Conservation (phyloP, 495 filamentous ascomycete species). For the Penicillium bialowiezense region DNA sequence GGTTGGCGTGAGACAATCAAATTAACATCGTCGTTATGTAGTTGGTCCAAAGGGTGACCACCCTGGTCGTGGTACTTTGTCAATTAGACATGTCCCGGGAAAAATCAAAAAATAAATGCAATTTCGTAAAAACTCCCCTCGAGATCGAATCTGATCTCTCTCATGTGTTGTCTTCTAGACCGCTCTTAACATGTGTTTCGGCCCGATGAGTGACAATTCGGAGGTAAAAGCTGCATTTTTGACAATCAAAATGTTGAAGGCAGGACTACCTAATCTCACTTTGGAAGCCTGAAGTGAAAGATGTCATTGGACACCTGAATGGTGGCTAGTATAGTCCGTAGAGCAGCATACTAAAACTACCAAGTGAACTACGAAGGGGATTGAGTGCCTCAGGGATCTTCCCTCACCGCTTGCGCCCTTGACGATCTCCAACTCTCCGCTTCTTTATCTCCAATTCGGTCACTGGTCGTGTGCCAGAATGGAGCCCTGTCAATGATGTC, state of each 20-base stretch:
- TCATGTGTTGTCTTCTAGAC: slow-evolving; percentile 12
- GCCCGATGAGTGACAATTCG: background rate
- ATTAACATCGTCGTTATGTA: background rate
- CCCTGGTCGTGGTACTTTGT: background rate
- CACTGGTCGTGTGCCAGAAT: slow-evolving; percentile 30
- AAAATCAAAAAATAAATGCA: background rate
- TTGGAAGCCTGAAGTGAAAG: no score
- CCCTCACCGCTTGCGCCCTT: slow-evolving; percentile 20
- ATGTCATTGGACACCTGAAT: background rate
- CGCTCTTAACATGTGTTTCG: slow-evolving; percentile 10
- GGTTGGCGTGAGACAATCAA: slow-evolving; percentile 2
- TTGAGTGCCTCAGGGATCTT: slow-evolving; percentile 2
- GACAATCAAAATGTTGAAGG: background rate
- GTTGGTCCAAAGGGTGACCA: background rate
- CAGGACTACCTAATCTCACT: no score
- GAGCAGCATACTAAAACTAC: no score
- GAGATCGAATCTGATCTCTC: slow-evolving; percentile 4
- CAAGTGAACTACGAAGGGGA: no score
- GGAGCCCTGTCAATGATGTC: slow-evolving; percentile 39
- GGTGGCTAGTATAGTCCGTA: no score
- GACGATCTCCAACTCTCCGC: slow-evolving; percentile 12
- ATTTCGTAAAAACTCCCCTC: background rate
- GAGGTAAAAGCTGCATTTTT: background rate
- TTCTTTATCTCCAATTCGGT: slow-evolving; percentile 17
- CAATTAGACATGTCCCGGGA: background rate